Evolutionary conservation across 2,329 filamentous ascomycete genomes (phyloP).

Genomic region (Conoideocrella luteorostrata): DNA sequence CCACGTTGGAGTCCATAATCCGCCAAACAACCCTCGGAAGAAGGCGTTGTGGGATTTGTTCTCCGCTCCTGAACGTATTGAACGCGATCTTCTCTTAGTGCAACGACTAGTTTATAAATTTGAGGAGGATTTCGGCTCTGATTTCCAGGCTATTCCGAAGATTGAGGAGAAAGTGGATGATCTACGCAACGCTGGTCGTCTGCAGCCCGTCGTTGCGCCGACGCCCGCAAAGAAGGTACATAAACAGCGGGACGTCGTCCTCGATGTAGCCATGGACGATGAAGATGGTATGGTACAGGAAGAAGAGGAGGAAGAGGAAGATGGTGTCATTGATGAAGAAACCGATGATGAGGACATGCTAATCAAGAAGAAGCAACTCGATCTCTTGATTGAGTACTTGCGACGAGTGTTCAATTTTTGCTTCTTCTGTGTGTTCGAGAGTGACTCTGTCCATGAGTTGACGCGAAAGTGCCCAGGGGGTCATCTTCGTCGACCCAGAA

Average conservation of each 20-base stretch:
- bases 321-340: conserved; percentile 75
- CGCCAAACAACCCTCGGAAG: conserved; percentile 77
- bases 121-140: conserved; percentile 73
- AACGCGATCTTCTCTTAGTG: conserved; percentile 80
- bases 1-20: conserved; percentile 92
- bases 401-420: conserved; percentile 97
- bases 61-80: conserved; percentile 86
- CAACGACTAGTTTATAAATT: conserved; percentile 77
- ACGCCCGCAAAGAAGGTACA: conserved; percentile 52
- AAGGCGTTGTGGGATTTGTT: conserved; percentile 97
- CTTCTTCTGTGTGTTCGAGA: conserved; percentile 99
- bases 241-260: conserved; percentile 52
- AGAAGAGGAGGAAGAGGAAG: conserved; percentile 80
- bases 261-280: conserved; percentile 58
- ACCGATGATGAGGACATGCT: conserved; percentile 84
- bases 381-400: conserved; percentile 92
- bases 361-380: conserved; percentile 92
- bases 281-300: conserved; percentile 62
- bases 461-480: conserved; percentile 94
- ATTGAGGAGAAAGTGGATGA: conserved; percentile 85
- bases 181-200: conserved; percentile 65
- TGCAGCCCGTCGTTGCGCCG: conserved; percentile 59
- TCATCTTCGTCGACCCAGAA: conserved; percentile 86
- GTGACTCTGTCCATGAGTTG: conserved; percentile 92
- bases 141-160: conserved; percentile 69